phyloP scores from a whole-genome alignment of 2,329 filamentous ascomycete species.

The Metarhizium robertsii region DNA sequence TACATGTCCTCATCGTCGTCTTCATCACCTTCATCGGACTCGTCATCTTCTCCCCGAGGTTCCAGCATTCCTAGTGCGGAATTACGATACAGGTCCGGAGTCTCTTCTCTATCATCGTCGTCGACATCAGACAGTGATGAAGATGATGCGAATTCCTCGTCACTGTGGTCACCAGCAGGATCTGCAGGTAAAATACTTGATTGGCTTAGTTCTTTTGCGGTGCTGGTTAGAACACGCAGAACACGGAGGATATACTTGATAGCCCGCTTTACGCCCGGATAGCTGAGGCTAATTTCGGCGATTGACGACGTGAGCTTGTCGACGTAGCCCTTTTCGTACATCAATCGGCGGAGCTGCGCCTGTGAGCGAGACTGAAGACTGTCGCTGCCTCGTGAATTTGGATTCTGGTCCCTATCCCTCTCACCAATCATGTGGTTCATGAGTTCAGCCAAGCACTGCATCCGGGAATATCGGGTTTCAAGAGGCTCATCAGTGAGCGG shows the following conservation, averaged over 20 bases:
- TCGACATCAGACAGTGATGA: slow-evolving; percentile 85
- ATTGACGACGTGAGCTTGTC: slow-evolving; percentile 83
- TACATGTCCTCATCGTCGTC: slow-evolving; percentile 87
- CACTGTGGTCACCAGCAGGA: slow-evolving; percentile 57
- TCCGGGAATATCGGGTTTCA: slow-evolving; percentile 77
- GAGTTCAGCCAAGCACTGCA: slow-evolving; percentile 80
- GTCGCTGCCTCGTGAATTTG: slow-evolving; percentile 29
- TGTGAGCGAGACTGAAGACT: slow-evolving; percentile 48
- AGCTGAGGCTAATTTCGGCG: slow-evolving; percentile 91
- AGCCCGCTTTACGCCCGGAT: slow-evolving; percentile 83
- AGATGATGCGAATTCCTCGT: slow-evolving; percentile 79
- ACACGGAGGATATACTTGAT: slow-evolving; percentile 95
- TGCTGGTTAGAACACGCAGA: slow-evolving; percentile 76
- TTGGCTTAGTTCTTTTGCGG: slow-evolving; percentile 77
- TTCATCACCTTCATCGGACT: slow-evolving; percentile 64
- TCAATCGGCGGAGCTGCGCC: slow-evolving; percentile 79
- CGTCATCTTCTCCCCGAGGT: slow-evolving; percentile 69
- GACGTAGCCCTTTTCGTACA: slow-evolving; percentile 98
- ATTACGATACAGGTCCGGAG: slow-evolving; percentile 92
- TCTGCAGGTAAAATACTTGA: slow-evolving; percentile 62
- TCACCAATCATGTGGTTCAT: slow-evolving; percentile 89
- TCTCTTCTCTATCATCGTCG: slow-evolving; percentile 74
- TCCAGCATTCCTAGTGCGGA: slow-evolving; percentile 94
- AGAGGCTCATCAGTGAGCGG: slow-evolving; percentile 68
- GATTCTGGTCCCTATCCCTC: slow-evolving; percentile 53